phyloP scores from a whole-genome alignment of 768 basidiomycete genomes.

The Suillus subaureus region DNA sequence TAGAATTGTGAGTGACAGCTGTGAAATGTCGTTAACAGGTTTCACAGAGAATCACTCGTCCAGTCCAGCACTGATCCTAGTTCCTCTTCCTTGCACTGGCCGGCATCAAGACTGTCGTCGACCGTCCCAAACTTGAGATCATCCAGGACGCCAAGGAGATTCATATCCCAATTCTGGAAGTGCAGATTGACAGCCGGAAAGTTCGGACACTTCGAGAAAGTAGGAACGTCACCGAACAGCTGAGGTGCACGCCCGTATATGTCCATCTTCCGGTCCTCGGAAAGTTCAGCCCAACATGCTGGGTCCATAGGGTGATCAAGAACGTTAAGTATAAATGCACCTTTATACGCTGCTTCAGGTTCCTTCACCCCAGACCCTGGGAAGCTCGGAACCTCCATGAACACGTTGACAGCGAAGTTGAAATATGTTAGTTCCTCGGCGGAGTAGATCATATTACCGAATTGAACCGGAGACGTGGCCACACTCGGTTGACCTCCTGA shows the following conservation, averaged over 20 bases:
- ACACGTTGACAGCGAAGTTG: slow-evolving; percentile 29
- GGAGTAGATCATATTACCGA: slow-evolving; percentile 10
- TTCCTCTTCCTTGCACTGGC: neutral
- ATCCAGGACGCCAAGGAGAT: slow-evolving; percentile 19
- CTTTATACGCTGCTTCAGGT: slow-evolving; percentile 24
- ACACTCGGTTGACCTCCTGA: neutral
- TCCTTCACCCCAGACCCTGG: neutral
- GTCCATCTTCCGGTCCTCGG: slow-evolving; percentile 9
- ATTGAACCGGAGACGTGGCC: neutral
- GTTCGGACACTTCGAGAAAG: slow-evolving; percentile 6
- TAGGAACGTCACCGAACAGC: neutral
- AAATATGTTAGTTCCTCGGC: slow-evolving; percentile 16
- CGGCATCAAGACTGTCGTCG: neutral
- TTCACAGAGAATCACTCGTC: neutral
- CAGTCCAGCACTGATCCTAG: too few species aligned
- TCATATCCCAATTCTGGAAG: slow-evolving; percentile 24
- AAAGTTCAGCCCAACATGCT: slow-evolving; percentile 13
- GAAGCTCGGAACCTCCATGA: slow-evolving; percentile 14
- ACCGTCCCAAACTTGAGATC: neutral
- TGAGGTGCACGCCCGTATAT: slow-evolving; percentile 11
- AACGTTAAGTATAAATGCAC: slow-evolving; percentile 23
- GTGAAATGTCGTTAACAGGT: neutral
- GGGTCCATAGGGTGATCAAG: neutral
- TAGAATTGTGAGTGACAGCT: too few species aligned
- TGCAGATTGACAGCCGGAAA: slow-evolving; percentile 16